Percentiles rank a stretch among this genome's conserved stretches.
Conservation (phyloP, 2,329 filamentous ascomycete genomes). For the Alternaria solani region DNA sequence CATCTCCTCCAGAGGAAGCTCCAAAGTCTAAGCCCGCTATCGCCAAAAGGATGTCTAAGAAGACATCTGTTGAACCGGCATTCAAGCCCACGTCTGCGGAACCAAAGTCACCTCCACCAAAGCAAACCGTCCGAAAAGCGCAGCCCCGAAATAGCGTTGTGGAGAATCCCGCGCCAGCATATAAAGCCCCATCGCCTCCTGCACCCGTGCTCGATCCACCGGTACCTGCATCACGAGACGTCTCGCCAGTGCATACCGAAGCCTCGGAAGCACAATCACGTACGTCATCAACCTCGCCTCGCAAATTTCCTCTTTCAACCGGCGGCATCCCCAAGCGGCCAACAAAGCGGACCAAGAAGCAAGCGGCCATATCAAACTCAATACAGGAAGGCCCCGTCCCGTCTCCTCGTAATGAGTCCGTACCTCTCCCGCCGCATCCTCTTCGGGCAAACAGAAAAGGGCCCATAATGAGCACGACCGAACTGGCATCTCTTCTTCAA, state of each 20-base stretch:
- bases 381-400: background rate
- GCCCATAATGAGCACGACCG: slow-evolving; percentile 38
- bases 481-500: slow-evolving; percentile 38
- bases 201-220: slow-evolving; percentile 1
- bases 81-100: background rate
- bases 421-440: slow-evolving; percentile 30
- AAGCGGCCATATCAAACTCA: background rate
- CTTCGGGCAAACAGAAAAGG: slow-evolving; percentile 27
- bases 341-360: slow-evolving; percentile 16
- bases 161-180: slow-evolving; percentile 2
- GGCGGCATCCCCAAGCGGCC: slow-evolving; percentile 38
- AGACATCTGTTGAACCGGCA: background rate
- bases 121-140: slow-evolving; percentile 5
- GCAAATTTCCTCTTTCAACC: slow-evolving; percentile 31
- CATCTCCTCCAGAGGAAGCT: slow-evolving; percentile 6
- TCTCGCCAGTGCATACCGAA: slow-evolving; percentile 15
- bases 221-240: slow-evolving; percentile 5
- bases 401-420: slow-evolving; percentile 19
- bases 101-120: background rate
- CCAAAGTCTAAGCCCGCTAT: slow-evolving; percentile 6
- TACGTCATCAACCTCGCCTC: slow-evolving; percentile 21
- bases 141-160: slow-evolving; percentile 5
- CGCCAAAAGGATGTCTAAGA: slow-evolving; percentile 4
- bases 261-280: slow-evolving; percentile 15
- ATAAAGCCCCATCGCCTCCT: slow-evolving; percentile 9